Base-by-base conservation (phyloP, 2,329 filamentous ascomycete species). In the Thyridium curvatum region DNA sequence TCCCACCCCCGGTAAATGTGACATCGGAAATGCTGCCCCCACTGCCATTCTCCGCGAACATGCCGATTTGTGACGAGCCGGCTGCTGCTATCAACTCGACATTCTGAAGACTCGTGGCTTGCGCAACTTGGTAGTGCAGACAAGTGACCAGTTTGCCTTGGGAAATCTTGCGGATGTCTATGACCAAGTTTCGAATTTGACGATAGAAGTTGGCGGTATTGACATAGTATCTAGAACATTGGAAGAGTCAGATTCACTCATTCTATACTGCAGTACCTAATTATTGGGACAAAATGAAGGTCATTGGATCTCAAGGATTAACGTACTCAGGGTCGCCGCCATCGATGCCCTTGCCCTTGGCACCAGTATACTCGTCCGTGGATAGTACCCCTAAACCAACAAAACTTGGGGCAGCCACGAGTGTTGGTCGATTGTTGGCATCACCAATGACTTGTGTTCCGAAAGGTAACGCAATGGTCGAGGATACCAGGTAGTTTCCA, bases 1-100 rank as follows among this genome's bases (percentile, higher is more conserved):
- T 65, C 8, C 65, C 60, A 32, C 80, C 80, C 40, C 79, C 79
- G 37, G 69, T 73, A 58, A 82, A 79, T 34, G 62, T 62, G 7
- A 82, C 57, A 47, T 83, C 77, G 37, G 63, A 66, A 56, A 81
- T 65, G 54, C 74, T 78, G 29, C 76, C 75, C 43, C 71, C 77
- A 39, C 74, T 79, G 32, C 67, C 55, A 39, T 72, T 73, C 53
- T 81, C 77, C 6, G 42, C 73, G 56, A 77, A 77, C 41, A 81
- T 64, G 35, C 76, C 76, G 47, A 80, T 77, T 40, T 72, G 38
- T 32, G 13, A 29, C 15, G 29, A 18, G 44, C 56, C 72, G 61
- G 49, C 60, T 56, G 58, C 71, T 71, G 81, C 73, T 45, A 69
- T 60, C 52, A 82, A 78, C 34, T 72, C 62, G 38, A 81, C 68